Evolutionary conservation across 306 rosid genomes (phyloP).

Genomic region (Crotalaria pallida): DNA sequence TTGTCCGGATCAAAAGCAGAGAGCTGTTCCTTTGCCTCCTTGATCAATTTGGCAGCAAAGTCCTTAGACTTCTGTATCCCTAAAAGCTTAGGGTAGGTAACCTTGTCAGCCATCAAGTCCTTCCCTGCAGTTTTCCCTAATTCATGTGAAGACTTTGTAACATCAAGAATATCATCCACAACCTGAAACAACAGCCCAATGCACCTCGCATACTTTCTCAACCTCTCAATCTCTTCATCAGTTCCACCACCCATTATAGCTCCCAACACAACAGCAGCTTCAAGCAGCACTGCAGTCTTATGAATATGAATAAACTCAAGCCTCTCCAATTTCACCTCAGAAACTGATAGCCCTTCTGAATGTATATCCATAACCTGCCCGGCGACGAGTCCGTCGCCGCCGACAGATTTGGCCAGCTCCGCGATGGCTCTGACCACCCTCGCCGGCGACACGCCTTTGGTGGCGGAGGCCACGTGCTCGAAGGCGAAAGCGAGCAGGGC

Average conservation of each 20-base stretch:
- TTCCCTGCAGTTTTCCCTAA: constrained; percentile 87
- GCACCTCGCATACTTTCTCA: constrained; percentile 53
- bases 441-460: constrained; percentile 29
- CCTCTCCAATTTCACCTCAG: constrained; percentile 42
- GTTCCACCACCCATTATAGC: constrained; percentile 65
- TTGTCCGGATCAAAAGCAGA: constrained; percentile 39
- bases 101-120: constrained; percentile 69
- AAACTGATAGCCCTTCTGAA: constrained; percentile 37
- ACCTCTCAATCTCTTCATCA: constrained; percentile 39
- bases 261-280: constrained; percentile 60
- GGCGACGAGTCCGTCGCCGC: constrained; percentile 61
- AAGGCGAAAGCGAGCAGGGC: constrained; percentile 59
- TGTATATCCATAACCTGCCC: constrained; percentile 64
- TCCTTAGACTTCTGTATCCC: constrained; percentile 63
- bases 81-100: constrained; percentile 64
- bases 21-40: constrained; percentile 51
- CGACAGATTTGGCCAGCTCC: constrained; percentile 59
- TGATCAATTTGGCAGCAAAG: constrained; percentile 46
- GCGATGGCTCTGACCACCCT: constrained; percentile 41
- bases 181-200: constrained; percentile 75
- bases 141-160: constrained; percentile 64
- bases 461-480: constrained; percentile 49
- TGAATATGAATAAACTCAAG: constrained; percentile 63
- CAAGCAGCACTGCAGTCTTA: constrained; percentile 67
- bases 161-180: constrained; percentile 81